Conservation (phyloP, 768 basidiomycete genomes). For the Macrocybe gigantea region DNA sequence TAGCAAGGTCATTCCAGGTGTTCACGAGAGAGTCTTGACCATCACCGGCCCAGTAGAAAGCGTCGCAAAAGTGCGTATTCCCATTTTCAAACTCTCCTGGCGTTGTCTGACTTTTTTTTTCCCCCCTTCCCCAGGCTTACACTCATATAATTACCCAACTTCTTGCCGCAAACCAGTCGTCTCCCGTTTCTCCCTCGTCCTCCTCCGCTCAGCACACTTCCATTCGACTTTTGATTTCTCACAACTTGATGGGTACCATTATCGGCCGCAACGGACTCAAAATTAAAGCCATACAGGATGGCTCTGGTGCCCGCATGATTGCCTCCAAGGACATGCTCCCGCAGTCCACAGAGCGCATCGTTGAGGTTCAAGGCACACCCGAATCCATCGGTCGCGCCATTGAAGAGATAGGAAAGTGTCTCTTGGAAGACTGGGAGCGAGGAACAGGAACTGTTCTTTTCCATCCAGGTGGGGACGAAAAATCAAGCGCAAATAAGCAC, state of each 20-base stretch:
- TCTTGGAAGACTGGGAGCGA: slow-evolving; percentile 96
- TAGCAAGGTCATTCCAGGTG: slow-evolving; percentile 96
- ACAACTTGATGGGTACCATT: slow-evolving; percentile 99
- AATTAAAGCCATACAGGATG: slow-evolving; percentile 98
- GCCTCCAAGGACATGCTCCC: slow-evolving; percentile 99
- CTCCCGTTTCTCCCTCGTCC: slow-evolving; percentile 60
- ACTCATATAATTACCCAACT: slow-evolving; percentile 91
- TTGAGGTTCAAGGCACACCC: slow-evolving; percentile 93
- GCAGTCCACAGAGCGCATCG: slow-evolving; percentile 97
- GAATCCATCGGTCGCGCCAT: slow-evolving; percentile 92
- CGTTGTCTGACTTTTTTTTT: slow-evolving; percentile 9
- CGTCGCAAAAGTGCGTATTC: slow-evolving; percentile 72
- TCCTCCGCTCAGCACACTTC: slow-evolving; percentile 78
- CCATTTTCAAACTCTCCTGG: slow-evolving; percentile 3
- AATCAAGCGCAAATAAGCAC: slow-evolving; percentile 42
- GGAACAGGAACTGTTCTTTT: slow-evolving; percentile 92
- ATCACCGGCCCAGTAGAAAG: slow-evolving; percentile 89
- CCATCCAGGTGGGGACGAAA: slow-evolving; percentile 87
- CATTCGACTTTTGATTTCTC: slow-evolving; percentile 95
- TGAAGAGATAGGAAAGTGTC: slow-evolving; percentile 91
- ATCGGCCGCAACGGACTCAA: slow-evolving; percentile 95
- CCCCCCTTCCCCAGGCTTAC: slow-evolving; percentile 62
- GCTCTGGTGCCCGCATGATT: slow-evolving; percentile 95
- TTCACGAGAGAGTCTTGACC: slow-evolving; percentile 96
- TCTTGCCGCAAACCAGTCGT: slow-evolving; percentile 73